Conservation (phyloP, 2,329 filamentous ascomycete genomes). For the Byssochlamys sp. region DNA sequence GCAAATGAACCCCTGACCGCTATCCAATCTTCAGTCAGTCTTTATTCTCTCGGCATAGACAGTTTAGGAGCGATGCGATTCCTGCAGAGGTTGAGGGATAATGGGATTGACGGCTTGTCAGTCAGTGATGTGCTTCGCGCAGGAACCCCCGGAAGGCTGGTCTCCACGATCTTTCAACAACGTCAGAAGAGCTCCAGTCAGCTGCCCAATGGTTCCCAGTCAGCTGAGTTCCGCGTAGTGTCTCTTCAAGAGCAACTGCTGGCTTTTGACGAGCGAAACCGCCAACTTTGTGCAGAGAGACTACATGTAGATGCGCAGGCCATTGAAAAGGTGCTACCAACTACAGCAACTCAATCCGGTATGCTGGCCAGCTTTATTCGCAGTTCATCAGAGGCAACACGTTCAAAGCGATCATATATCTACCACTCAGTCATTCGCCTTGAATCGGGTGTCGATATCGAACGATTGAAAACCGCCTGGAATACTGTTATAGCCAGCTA, state of each 20-base stretch:
- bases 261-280: conserved; percentile 13
- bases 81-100: conserved; percentile 21
- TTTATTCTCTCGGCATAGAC: conserved; percentile 24
- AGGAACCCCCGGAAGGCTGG: conserved; percentile 16
- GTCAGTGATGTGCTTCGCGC: conserved; percentile 22
- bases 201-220: background rate
- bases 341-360: conserved; percentile 27
- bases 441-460: conserved; percentile 11
- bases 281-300: conserved; percentile 10
- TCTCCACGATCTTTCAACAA: conserved; percentile 9
- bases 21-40: conserved; percentile 10
- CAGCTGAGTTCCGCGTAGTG: background rate
- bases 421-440: conserved; percentile 21
- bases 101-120: conserved; percentile 13
- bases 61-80: conserved; percentile 27
- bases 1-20: conserved; percentile 6
- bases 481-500: conserved; percentile 16
- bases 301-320: conserved; percentile 8
- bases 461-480: conserved; percentile 16
- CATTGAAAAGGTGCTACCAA: conserved; percentile 22
- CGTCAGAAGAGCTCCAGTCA: background rate
- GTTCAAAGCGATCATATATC: conserved; percentile 19
- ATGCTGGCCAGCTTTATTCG: conserved; percentile 26
- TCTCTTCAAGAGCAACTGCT: conserved; percentile 3
- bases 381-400: conserved; percentile 8